phyloP scores from a whole-genome alignment of 148 eudicot species.

The Limonium bicolor region DNA sequence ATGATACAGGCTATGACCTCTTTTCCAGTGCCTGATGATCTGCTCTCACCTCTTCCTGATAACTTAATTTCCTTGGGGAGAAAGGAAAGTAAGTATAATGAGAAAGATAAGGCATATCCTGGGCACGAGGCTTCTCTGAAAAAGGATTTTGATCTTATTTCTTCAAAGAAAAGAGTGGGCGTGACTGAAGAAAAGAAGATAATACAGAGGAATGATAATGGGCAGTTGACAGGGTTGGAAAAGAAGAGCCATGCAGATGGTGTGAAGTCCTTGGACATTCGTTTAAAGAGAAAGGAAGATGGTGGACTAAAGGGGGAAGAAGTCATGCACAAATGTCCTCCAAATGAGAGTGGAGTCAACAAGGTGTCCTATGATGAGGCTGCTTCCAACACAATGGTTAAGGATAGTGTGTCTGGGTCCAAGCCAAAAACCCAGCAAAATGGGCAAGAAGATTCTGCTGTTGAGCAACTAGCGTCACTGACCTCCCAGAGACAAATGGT shows the following conservation, averaged over 20 bases:
- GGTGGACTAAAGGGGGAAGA: constrained; percentile 4
- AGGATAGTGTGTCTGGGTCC: constrained; percentile 5
- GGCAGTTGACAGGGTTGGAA: constrained; percentile 6
- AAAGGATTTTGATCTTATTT: background rate
- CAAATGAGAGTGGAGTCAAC: no score
- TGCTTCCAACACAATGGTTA: background rate
- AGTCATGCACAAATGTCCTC: constrained; percentile 2
- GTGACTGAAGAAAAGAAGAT: constrained; percentile 10
- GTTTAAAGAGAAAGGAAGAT: constrained; percentile 13
- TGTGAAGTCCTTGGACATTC: constrained; percentile 4
- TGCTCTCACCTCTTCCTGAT: constrained; percentile 25
- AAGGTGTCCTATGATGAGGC: constrained; percentile 7
- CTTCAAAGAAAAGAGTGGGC: constrained; percentile 9
- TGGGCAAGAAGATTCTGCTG: constrained; percentile 7
- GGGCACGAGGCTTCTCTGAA: constrained; percentile 1
- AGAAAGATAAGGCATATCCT: constrained; percentile 2
- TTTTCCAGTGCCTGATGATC: constrained; percentile 10
- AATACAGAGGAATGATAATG: constrained; percentile 7
- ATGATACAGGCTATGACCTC: constrained; percentile 26
- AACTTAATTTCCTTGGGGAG: constrained; percentile 11
- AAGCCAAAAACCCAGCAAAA: constrained; percentile 6
- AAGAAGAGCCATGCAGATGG: constrained; percentile 10
- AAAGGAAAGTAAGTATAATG: constrained; percentile 7
- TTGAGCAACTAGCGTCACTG: constrained; percentile 2
- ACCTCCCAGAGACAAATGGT: background rate